Evolutionary conservation across 345 rosid species (phyloP).

Genomic region (Lepidium sativum): DNA sequence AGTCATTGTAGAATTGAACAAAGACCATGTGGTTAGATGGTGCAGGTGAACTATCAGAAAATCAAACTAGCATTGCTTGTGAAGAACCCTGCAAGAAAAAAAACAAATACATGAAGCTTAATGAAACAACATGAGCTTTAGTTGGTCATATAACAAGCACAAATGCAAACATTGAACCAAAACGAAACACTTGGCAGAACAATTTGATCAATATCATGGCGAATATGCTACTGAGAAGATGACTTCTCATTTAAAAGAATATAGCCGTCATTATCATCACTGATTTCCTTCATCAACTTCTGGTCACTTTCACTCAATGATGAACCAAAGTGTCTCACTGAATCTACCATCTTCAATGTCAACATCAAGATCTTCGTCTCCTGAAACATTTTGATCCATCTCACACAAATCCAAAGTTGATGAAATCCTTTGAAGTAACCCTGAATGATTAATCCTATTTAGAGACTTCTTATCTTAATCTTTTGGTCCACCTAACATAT

Average conservation of each 20-base stretch:
- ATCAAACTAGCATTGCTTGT: slow-evolving; percentile 23
- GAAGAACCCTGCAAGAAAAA: slow-evolving; percentile 18
- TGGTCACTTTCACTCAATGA: slow-evolving; percentile 66
- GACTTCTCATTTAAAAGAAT: slow-evolving; percentile 39
- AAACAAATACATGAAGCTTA: not conserved
- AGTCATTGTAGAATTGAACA: too few relatives aligned
- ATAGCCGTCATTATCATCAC: slow-evolving; percentile 64
- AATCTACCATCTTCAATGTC: slow-evolving; percentile 48
- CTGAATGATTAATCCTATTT: not conserved
- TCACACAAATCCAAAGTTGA: not conserved
- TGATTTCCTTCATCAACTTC: slow-evolving; percentile 61
- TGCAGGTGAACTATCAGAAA: too few relatives aligned
- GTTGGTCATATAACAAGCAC: not conserved
- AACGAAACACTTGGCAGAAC: not conserved
- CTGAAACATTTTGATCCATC: slow-evolving; percentile 33
- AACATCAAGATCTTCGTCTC: slow-evolving; percentile 35
- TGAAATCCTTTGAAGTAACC: not conserved
- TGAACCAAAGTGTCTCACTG: slow-evolving; percentile 35
- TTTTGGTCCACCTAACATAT: not conserved
- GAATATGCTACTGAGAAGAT: slow-evolving; percentile 46
- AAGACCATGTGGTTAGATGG: too few relatives aligned
- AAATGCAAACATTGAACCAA: not conserved
- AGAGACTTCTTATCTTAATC: not conserved
- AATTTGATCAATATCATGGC: slow-evolving; percentile 39
- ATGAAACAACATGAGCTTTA: not conserved